These are phyloP conservation scores for Triglochin maritima DNA, from an alignment of 106 monocot species.

Conservation along the genomic window DNA sequence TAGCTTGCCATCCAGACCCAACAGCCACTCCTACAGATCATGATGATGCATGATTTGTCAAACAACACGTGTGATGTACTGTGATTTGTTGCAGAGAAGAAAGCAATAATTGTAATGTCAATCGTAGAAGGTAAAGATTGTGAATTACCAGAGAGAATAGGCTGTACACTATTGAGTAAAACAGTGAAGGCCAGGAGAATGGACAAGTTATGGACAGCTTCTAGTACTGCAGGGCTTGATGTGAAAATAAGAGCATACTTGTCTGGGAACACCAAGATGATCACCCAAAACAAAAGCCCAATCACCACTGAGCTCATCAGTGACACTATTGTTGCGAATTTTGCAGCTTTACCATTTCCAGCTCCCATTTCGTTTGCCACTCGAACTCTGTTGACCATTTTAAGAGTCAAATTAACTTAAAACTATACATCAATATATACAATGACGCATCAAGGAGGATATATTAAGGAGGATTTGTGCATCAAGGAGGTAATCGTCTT, in stretches of 20 bases:
- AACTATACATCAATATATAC: not conserved
- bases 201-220: conserved; percentile 18
- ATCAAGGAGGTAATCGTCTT: too few relatives aligned
- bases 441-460: not conserved
- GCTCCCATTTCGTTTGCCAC: conserved; percentile 57
- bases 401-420: not conserved
- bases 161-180: conserved; percentile 48
- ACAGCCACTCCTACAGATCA: conserved; percentile 51
- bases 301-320: conserved; percentile 13
- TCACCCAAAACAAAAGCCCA: conserved; percentile 17
- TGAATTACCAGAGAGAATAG: conserved; percentile 39
- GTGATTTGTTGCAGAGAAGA: not conserved
- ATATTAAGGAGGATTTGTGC: not conserved
- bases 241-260: conserved; percentile 28
- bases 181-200: conserved; percentile 27
- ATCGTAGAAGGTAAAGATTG: not conserved
- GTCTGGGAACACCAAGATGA: conserved; percentile 15
- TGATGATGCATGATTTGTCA: not conserved
- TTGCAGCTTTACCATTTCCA: conserved; percentile 32
- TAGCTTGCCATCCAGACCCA: conserved; percentile 59
- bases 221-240: conserved; percentile 9
- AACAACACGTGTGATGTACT: not conserved
- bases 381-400: conserved; percentile 25
- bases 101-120: not conserved
- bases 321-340: conserved; percentile 26